Base-by-base conservation (phyloP, 352 stramenopile genomes). In the Elongisporangium prolatum region DNA sequence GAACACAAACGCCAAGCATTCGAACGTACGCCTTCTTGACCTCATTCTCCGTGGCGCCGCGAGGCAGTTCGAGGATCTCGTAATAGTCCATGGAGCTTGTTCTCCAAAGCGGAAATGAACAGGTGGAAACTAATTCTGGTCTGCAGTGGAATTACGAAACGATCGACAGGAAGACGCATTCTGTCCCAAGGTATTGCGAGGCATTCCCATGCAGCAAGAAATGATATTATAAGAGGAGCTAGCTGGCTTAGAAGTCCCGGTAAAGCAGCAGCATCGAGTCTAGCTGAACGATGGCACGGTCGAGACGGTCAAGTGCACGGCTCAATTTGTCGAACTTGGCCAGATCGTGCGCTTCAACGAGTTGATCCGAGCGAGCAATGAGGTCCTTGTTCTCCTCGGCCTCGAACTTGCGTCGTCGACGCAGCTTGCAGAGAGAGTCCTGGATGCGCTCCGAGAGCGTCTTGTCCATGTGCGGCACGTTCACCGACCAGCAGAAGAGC, bases 11-110 rank as follows among this genome's bases (percentile, higher is more conserved):
- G 17, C 48, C 2, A 67, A 50, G 10, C 20, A 21, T 2, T 50
- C 16, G 24, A 48, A 69, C 68, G 58, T 63, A 84, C 68, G 96
- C 93, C 67, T 98, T 98, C 80, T 98, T 96, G 59, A 99, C 94
- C 62, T 98, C 89, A 61, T 84, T 72, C 28, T 96, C 79, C 16
- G 72, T 82, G 10, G 86, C 81, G 51, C 84, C 76, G 55, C 86
- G 84, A 20, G 83, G 64, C 48, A 98, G 74, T 59, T 88, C 78
- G 18, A 98, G 78, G 21, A 97, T 80, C 61, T 96, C 84, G 63
- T 98, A 98, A 70, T 97, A 96, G 71, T 97, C 85, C 78, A 90
- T 94, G 16, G 22, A 66, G 56, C 18, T 52, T 52, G 48, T 22
- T n/a, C n/a, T n/a, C n/a, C n/a, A n/a, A 44, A 44, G 34, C 10